Evolutionary conservation across 208 protist species (phyloP), one percentile per base, ranked within the genome.

Genomic region (Leishmania martiniquensis): DNA sequence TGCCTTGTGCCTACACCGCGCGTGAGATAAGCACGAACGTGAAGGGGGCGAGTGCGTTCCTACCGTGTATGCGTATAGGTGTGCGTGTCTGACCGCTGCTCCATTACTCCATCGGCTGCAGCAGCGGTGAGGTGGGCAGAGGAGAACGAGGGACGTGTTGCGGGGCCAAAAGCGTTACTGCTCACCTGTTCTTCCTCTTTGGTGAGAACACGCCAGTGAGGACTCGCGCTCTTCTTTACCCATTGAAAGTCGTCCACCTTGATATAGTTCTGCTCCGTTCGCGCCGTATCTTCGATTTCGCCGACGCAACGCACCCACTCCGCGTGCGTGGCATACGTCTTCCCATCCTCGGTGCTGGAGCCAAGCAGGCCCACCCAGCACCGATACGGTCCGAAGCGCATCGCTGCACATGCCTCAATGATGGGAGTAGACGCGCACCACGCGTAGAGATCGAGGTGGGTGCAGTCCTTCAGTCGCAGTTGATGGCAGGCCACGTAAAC

Each of bases 161-260:
- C 77, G 34, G 76, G 72, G n/a, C 77, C 75, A 62, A 88, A 88
- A 17, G 47, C 45, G 10, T 57, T 66, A 44, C 10, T 60, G 59
- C 37, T 69, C 63, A 69, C 68, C 32, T 70, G 55, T 80, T 86
- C 76, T 71, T 92, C 82, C 45, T 78, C 75, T 29, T 34, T 76
- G n/a, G 67, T 68, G 37, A 97, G 54, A 1, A 93, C 84, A 39
- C 87, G 82, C 92, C 94, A 97, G 73, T 97, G 87, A 37, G 94
- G 94, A 68, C 92, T 96, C 34, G 76, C 75, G 32, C 83, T 89
- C 83, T 95, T 95, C 57, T 84, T 89, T 49, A 97, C 82, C 92
- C 94, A 96, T 77, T 95, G 92, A 77, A 97, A 97, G 78, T 97
- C 94, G 71, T 96, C 88, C 37, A 97, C 89, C 34, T 67, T 85